phyloP scores from a whole-genome alignment of 2,329 filamentous ascomycete species.

The Camillea tinctor region DNA sequence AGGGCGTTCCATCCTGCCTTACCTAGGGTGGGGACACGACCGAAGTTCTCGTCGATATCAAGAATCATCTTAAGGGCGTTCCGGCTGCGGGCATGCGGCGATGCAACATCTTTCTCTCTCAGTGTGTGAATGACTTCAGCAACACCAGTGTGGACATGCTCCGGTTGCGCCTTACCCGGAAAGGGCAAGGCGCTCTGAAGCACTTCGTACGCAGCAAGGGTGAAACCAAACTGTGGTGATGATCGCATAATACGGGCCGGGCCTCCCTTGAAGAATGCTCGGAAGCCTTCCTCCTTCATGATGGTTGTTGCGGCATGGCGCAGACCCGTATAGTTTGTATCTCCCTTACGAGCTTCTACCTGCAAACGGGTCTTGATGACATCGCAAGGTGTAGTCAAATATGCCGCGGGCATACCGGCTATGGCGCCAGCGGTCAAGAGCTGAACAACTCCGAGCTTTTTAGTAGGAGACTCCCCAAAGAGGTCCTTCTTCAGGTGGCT shows the following conservation, averaged over 20 bases:
- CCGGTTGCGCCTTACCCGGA: constrained; percentile 59
- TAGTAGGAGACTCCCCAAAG: constrained; percentile 83
- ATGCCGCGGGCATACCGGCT: constrained; percentile 85
- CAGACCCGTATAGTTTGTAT: constrained; percentile 81
- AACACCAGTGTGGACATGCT: constrained; percentile 57
- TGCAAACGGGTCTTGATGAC: constrained; percentile 99
- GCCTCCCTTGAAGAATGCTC: constrained; percentile 97
- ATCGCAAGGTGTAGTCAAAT: constrained; percentile 95
- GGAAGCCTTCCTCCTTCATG: constrained; percentile 87
- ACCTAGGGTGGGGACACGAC: constrained; percentile 63
- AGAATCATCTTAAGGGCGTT: constrained; percentile 96
- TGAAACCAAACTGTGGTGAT: constrained; percentile 97
- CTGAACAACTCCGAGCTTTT: constrained; percentile 87
- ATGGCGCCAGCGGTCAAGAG: constrained; percentile 94
- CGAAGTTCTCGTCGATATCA: constrained; percentile 92
- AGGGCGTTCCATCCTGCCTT: constrained; percentile 53
- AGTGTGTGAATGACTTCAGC: constrained; percentile 63
- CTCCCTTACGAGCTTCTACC: constrained; percentile 95
- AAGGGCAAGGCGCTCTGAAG: constrained; percentile 78
- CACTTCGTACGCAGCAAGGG: constrained; percentile 90
- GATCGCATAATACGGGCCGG: constrained; percentile 93
- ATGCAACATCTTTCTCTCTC: constrained; percentile 56
- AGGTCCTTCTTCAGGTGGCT: constrained; percentile 89
- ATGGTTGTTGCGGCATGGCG: constrained; percentile 84
- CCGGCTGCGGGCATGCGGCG: constrained; percentile 62